Evolutionary conservation across 2,329 filamentous ascomycete genomes (phyloP).

Genomic region (Fragosphaeria purpurea): DNA sequence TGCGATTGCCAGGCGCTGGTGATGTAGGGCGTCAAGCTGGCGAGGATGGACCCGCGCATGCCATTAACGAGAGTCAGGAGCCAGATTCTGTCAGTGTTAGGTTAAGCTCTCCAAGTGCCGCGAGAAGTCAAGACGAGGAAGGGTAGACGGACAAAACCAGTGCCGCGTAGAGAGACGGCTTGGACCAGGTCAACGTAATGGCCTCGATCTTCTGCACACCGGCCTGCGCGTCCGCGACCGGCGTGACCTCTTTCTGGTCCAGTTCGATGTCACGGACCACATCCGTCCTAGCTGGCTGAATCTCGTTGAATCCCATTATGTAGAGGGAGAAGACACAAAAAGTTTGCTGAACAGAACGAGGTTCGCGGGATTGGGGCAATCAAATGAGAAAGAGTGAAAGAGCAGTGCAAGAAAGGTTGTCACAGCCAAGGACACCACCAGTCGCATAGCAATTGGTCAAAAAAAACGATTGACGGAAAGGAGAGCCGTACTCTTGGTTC

Average conservation of each 20-base stretch:
- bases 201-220: constrained; percentile 41
- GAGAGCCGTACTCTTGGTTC: no score
- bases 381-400: no score
- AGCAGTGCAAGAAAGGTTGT: no score
- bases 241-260: constrained; percentile 3
- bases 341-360: no score
- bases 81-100: constrained; percentile 22
- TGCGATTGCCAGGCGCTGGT: constrained; percentile 42
- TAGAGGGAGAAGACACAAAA: neutral
- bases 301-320: constrained; percentile 1
- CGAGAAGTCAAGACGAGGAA: neutral
- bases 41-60: constrained; percentile 25
- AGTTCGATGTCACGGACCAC: neutral
- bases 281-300: neutral
- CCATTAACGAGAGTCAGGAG: constrained; percentile 26
- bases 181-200: constrained; percentile 33
- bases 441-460: no score
- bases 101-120: no score
- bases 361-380: no score
- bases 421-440: no score
- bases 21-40: constrained; percentile 34
- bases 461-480: no score
- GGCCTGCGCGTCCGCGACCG: constrained; percentile 22
- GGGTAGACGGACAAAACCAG: neutral
- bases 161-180: constrained; percentile 27